A percentile compares a stretch with the other conserved stretches of the same genome.
These are phyloP conservation scores for Nepenthes gracilis DNA, from an alignment of 148 eudicot genomes.

Conservation along the genomic window DNA sequence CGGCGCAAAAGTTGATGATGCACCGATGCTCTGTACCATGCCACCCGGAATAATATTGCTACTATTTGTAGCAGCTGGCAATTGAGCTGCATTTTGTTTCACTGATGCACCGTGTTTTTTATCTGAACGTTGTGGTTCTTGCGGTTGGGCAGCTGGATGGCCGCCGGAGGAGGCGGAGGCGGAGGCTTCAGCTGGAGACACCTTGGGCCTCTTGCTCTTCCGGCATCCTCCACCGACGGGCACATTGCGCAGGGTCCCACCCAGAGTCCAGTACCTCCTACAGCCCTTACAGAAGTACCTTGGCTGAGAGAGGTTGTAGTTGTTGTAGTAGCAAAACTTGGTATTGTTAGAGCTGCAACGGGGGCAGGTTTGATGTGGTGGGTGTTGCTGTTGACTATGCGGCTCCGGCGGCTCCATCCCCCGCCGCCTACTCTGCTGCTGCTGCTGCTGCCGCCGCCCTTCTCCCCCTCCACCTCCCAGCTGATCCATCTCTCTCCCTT, in stretches of 20 bases:
- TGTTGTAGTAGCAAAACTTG: constrained; percentile 47
- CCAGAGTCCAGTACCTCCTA: constrained; percentile 66
- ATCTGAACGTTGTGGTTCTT: neutral
- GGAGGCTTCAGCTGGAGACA: neutral
- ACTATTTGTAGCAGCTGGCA: no score
- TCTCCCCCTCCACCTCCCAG: no score
- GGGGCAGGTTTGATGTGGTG: constrained; percentile 23
- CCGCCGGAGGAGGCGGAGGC: neutral
- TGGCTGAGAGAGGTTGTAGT: constrained; percentile 35
- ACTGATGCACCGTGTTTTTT: no score
- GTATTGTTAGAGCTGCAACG: constrained; percentile 36
- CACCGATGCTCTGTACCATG: no score
- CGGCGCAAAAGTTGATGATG: no score
- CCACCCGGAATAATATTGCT: no score
- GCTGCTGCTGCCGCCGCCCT: no score
- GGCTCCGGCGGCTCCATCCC: neutral
- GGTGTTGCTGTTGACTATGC: constrained; percentile 11
- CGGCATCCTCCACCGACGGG: constrained; percentile 51
- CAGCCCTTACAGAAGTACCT: constrained; percentile 66
- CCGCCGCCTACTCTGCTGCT: neutral
- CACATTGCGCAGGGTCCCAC: constrained; percentile 54
- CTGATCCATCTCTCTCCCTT: no score
- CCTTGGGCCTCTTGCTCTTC: constrained; percentile 45
- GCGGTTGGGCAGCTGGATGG: neutral
- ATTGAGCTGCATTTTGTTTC: no score